Percentiles rank a stretch among this genome's conserved stretches.
Conservation (phyloP, 176 grass and related monocot species). For the Triticum urartu region DNA sequence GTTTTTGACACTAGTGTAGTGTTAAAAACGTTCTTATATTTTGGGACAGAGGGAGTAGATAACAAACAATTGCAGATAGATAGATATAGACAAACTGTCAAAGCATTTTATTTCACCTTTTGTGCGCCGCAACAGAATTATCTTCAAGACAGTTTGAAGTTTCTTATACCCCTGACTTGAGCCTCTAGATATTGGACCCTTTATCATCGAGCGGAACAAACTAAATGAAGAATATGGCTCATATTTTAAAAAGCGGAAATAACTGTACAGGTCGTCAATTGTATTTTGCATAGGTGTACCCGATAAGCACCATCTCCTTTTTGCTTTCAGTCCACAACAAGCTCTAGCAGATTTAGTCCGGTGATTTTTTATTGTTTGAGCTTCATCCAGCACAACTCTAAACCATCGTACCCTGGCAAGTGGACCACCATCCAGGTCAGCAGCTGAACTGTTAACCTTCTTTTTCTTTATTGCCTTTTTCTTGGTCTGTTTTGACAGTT, state of each 20-base stretch:
- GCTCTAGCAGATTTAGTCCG: conserved; percentile 71
- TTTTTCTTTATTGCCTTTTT: conserved; percentile 60
- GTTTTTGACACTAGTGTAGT: too few species aligned
- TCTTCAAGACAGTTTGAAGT: conserved; percentile 86
- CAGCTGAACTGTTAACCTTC: conserved; percentile 36
- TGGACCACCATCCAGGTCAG: conserved; percentile 52
- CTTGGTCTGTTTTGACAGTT: conserved; percentile 18
- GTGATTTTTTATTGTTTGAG: conserved; percentile 94
- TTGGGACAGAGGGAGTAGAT: not conserved
- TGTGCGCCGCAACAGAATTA: conserved; percentile 74
- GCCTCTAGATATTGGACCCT: conserved; percentile 62
- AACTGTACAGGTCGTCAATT: conserved; percentile 94
- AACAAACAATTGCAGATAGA: not conserved
- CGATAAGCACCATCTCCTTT: conserved; percentile 95
- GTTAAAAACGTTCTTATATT: too few species aligned
- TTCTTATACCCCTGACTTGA: conserved; percentile 71
- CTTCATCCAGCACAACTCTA: conserved; percentile 93
- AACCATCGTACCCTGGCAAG: conserved; percentile 93
- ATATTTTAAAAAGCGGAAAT: conserved; percentile 92
- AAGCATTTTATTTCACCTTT: conserved; percentile 59
- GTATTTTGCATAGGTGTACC: conserved; percentile 93
- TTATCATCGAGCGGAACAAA: conserved; percentile 56
- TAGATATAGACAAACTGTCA: conserved; percentile 5
- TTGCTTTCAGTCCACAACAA: conserved; percentile 71
- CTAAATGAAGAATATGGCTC: conserved; percentile 64